Base-by-base conservation (phyloP, 257 asterid species). In the Solanum habrochaites region DNA sequence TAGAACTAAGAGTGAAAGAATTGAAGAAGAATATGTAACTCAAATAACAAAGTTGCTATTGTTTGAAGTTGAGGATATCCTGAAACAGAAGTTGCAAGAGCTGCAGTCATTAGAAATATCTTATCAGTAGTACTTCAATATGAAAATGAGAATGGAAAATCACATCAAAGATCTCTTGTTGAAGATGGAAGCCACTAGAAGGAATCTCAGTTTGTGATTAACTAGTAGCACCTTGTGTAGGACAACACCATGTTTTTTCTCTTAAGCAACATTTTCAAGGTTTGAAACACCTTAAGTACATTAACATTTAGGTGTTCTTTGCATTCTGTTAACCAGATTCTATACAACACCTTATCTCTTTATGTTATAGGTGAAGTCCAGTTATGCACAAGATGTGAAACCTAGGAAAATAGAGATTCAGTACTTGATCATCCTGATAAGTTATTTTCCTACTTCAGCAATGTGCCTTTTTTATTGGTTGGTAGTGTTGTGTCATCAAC, bases 131-230 rank as follows among this genome's bases (percentile, higher is more conserved):
- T 97, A 97, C 87, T 94, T 90, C 88, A 91, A 71, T 47, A 94
- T 94, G 98, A 97, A 95, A 88, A 93, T 92, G 94, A 93, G 98
- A 90, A 94, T 96, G 99, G 99, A 96, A 88, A 86, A 92, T 8
- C 97, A 96, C 56, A 94, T 96, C 83, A 97, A 94, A 90, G 98
- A 95, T 91, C 94, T 95, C 72, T 88, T 97, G 90, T 72, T 97
- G 90, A 94, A 94, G 90, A 95, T 97, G 98, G 98, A 97, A 88
- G 95, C 97, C 35, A 91, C 98, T 1, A 91, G 98, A 89, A 91
- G 98, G 89, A 97, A 94, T 87, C 94, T 97, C 31, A 42, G 92
- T 45, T 64, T 90, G 71, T 91, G 93, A 92, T 85, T 18, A 39
- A 14, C 81, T 37, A 81, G 88, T 72, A 47, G 62, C 43, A 86